These are phyloP conservation scores for Tarenaya hassleriana DNA, from an alignment of 345 rosid species.

Conservation along the genomic window DNA sequence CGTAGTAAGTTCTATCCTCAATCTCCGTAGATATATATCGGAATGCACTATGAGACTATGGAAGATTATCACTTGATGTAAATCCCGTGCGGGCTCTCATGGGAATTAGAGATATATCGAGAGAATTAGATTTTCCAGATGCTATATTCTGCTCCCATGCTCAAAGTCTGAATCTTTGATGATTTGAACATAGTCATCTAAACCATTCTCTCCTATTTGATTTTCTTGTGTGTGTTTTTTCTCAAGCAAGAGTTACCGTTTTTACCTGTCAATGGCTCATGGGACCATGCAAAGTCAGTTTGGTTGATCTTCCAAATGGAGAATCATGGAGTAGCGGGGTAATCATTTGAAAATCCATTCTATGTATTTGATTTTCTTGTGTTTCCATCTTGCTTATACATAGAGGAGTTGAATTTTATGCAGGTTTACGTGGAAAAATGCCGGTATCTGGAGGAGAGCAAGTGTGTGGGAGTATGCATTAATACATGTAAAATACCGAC, in stretches of 20 bases:
- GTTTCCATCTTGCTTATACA: background rate
- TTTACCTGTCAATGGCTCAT: constrained; percentile 94
- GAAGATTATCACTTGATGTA: too few species aligned
- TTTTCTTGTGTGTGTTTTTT: constrained; percentile 1
- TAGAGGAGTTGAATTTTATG: constrained; percentile 12
- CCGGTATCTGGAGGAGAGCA: constrained; percentile 88
- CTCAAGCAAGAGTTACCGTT: constrained; percentile 73
- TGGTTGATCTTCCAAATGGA: constrained; percentile 77
- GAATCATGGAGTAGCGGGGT: constrained; percentile 70
- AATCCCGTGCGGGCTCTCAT: too few species aligned
- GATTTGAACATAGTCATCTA: background rate
- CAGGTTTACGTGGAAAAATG: constrained; percentile 92
- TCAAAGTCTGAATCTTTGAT: background rate
- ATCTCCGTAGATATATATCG: background rate
- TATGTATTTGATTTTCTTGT: constrained; percentile 1
- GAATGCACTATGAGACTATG: too few species aligned
- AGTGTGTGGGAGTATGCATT: constrained; percentile 73
- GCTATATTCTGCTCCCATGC: background rate
- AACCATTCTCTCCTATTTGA: background rate
- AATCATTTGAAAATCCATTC: constrained; percentile 15
- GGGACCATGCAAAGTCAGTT: constrained; percentile 64
- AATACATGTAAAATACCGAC: constrained; percentile 93
- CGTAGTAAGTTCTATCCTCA: constrained; percentile 32
- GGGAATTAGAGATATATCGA: background rate
- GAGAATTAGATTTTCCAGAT: background rate